Conservation (phyloP, 1,284 basidiomycete genomes). For the Boletus hoseneyae region DNA sequence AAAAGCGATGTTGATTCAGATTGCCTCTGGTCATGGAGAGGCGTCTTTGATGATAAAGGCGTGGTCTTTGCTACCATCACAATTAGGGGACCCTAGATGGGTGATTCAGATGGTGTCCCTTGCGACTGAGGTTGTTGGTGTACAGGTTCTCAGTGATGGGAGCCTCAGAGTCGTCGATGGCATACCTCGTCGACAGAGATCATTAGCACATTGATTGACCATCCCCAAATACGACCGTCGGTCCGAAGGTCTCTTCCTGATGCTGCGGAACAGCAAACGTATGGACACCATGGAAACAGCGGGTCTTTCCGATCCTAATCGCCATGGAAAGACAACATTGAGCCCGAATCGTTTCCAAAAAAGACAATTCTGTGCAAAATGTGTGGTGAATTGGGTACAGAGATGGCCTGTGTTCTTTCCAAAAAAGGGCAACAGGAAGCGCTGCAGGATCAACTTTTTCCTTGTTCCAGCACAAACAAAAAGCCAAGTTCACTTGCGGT, state of each 20-base stretch:
- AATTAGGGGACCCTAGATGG: no score
- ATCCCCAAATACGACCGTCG: no score
- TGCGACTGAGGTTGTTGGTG: no score
- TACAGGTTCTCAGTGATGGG: no score
- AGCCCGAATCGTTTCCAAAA: neutral
- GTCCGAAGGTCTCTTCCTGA: no score
- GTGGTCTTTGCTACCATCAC: neutral
- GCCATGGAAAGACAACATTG: neutral
- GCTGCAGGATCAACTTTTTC: conserved; percentile 5
- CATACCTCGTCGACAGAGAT: no score
- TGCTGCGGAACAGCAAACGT: no score
- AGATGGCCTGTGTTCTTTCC: neutral
- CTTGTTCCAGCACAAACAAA: conserved; percentile 25
- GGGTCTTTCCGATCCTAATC: neutral
- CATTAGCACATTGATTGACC: no score
- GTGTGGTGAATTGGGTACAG: neutral
- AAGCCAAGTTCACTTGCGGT: conserved; percentile 3
- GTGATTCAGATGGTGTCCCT: no score
- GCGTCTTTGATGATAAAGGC: neutral
- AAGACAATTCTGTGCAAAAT: conserved; percentile 7
- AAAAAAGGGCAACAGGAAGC: conserved; percentile 10
- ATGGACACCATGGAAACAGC: neutral
- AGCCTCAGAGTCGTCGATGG: no score
- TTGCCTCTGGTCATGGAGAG: no score
- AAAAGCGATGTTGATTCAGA: no score